Evolutionary conservation across 208 protist genomes (phyloP).

Genomic region (Trypanosoma conorhini): DNA sequence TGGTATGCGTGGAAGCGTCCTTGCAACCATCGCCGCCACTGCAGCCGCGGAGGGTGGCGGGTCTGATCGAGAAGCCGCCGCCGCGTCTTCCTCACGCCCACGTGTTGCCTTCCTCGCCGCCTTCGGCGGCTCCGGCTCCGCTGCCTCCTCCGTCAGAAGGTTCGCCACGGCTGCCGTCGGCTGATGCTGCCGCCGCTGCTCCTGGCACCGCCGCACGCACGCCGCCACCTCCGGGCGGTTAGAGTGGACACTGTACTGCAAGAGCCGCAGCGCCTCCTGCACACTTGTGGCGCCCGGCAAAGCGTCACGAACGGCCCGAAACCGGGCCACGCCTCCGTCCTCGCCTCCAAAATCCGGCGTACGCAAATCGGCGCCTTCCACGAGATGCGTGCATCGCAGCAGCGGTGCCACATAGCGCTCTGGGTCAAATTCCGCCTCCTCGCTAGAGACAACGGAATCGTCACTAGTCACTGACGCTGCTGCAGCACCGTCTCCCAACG

Average conservation of each 20-base stretch:
- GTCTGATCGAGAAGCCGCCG: not conserved
- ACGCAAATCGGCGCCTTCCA: not conserved
- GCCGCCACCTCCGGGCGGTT: conserved; percentile 22
- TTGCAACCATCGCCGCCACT: conserved; percentile 10
- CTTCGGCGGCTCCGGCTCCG: not conserved
- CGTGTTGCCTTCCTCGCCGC: not conserved
- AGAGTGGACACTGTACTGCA: conserved; percentile 26
- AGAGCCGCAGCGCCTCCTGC: conserved; percentile 20
- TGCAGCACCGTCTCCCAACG: not conserved
- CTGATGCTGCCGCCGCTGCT: conserved; percentile 15
- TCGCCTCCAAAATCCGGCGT: not conserved
- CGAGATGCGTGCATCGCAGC: not conserved
- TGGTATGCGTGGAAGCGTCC: conserved; percentile 32
- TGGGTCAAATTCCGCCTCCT: conserved; percentile 27
- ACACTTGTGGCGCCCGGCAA: conserved; percentile 24
- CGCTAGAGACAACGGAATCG: not conserved
- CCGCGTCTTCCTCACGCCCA: not conserved
- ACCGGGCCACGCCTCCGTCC: not conserved
- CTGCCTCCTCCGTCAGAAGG: not conserved
- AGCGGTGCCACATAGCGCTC: conserved; percentile 24
- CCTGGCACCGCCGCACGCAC: conserved; percentile 22
- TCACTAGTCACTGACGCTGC: not conserved
- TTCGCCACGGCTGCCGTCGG: not conserved
- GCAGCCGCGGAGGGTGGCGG: conserved; percentile 4
- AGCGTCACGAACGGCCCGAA: conserved; percentile 7